phyloP scores from a whole-genome alignment of 768 basidiomycete species.

The Leccinum longicurvipes region DNA sequence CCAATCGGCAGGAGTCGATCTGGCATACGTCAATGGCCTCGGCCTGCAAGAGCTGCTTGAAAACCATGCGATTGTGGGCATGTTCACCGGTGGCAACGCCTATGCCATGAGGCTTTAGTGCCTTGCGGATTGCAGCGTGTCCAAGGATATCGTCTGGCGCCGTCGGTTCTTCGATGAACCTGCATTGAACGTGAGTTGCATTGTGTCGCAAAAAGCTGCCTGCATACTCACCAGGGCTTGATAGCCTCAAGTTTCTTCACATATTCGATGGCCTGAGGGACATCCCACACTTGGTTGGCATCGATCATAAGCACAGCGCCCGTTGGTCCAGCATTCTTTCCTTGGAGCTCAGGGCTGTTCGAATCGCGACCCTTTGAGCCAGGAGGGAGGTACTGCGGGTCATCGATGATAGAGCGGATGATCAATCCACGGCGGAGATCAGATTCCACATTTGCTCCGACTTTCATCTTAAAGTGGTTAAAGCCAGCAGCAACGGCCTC shows the following conservation, averaged over 20 bases:
- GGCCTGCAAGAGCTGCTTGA: constrained; percentile 93
- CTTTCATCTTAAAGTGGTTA: constrained; percentile 99
- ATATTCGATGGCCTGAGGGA: constrained; percentile 88
- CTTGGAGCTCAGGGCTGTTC: constrained; percentile 57
- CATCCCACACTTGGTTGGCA: constrained; percentile 97
- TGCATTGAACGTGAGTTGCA: constrained; percentile 22
- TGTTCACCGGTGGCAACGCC: constrained; percentile 97
- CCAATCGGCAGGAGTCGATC: constrained; percentile 91
- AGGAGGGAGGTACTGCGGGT: constrained; percentile 76
- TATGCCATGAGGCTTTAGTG: constrained; percentile 76
- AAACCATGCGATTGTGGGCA: constrained; percentile 93
- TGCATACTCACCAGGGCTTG: constrained; percentile 71
- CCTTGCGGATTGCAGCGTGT: constrained; percentile 81
- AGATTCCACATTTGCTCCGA: constrained; percentile 76
- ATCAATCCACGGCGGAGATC: constrained; percentile 86
- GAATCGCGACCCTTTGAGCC: constrained; percentile 58
- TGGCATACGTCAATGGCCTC: constrained; percentile 94
- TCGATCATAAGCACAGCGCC: constrained; percentile 97
- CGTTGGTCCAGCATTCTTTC: constrained; percentile 93
- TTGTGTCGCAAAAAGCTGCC: background rate
- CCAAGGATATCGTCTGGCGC: constrained; percentile 94
- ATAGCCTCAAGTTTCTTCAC: constrained; percentile 74
- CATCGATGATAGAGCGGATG: constrained; percentile 93
- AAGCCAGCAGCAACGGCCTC: constrained; percentile 86
- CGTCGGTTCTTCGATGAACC: constrained; percentile 98